These are phyloP conservation scores for Saccharomycopsis capsularis DNA, from an alignment of 805 yeast species.

Conservation along the genomic window DNA sequence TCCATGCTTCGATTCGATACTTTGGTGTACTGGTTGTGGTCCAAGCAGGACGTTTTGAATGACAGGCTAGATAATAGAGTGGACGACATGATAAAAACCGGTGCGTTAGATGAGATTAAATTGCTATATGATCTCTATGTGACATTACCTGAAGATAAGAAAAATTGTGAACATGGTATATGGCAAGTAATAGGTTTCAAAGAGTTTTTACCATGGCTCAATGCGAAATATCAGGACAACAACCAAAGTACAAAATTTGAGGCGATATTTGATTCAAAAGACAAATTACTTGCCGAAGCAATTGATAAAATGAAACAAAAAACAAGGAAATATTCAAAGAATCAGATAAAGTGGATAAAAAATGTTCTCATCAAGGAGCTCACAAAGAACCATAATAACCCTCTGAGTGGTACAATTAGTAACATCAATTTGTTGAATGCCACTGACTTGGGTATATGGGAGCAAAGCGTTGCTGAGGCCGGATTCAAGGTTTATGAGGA, in stretches of 20 bases:
- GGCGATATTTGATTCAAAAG: neutral
- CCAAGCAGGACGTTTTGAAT: conserved; percentile 51
- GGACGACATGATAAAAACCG: conserved; percentile 68
- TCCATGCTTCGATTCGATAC: conserved; percentile 52
- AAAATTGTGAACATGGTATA: conserved; percentile 47
- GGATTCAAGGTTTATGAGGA: conserved; percentile 44
- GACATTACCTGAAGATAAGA: conserved; percentile 18
- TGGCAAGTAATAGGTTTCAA: conserved; percentile 96
- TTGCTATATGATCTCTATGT: conserved; percentile 46
- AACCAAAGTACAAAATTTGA: neutral
- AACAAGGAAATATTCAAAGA: conserved; percentile 81
- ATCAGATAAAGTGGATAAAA: conserved; percentile 86
- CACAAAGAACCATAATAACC: conserved; percentile 18
- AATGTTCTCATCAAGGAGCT: conserved; percentile 61
- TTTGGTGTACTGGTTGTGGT: conserved; percentile 76
- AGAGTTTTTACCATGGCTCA: conserved; percentile 73
- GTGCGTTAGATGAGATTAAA: conserved; percentile 64
- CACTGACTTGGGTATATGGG: conserved; percentile 61
- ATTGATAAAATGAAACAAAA: conserved; percentile 71
- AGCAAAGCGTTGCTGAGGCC: conserved; percentile 42
- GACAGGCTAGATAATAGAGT: conserved; percentile 70
- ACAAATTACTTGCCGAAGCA: conserved; percentile 26
- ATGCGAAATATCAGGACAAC: conserved; percentile 1
- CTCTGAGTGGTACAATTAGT: neutral
- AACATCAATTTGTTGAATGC: conserved; percentile 66